A percentile compares a stretch with the other conserved stretches of the same genome.
These are phyloP conservation scores for Hirsutella minnesotensis DNA, from an alignment of 2,329 filamentous ascomycete genomes.

Conservation along the genomic window DNA sequence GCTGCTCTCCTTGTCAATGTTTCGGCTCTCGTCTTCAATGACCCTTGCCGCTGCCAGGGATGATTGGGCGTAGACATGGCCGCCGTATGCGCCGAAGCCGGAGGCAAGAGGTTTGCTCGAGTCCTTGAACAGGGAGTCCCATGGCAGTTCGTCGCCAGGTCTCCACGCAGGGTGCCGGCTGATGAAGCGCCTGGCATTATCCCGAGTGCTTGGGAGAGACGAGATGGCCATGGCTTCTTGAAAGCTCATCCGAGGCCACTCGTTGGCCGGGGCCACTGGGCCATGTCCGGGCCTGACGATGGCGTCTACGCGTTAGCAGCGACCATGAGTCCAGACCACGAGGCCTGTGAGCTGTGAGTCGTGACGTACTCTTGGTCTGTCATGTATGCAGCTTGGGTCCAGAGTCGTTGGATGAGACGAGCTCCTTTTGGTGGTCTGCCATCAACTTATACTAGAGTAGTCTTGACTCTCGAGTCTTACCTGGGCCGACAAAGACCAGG, in stretches of 20 bases:
- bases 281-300: neutral
- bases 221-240: slow-evolving; percentile 17
- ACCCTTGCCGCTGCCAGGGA: slow-evolving; percentile 22
- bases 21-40: slow-evolving; percentile 16
- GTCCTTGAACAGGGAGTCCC: slow-evolving; percentile 10
- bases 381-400: too few species aligned
- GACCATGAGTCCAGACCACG: neutral
- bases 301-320: neutral
- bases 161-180: slow-evolving; percentile 21
- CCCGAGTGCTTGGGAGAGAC: slow-evolving; percentile 9
- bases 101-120: slow-evolving; percentile 6
- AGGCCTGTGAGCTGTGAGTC: neutral
- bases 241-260: slow-evolving; percentile 14
- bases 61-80: slow-evolving; percentile 25
- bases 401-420: too few species aligned
- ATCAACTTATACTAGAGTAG: too few species aligned
- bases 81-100: slow-evolving; percentile 19
- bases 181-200: slow-evolving; percentile 13
- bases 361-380: too few species aligned
- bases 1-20: neutral
- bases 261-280: neutral
- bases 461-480: too few species aligned
- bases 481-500: neutral
- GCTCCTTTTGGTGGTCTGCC: too few species aligned
- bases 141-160: slow-evolving; percentile 18